Conservation (phyloP, 768 basidiomycete species). For the Trametes sanguinea region DNA sequence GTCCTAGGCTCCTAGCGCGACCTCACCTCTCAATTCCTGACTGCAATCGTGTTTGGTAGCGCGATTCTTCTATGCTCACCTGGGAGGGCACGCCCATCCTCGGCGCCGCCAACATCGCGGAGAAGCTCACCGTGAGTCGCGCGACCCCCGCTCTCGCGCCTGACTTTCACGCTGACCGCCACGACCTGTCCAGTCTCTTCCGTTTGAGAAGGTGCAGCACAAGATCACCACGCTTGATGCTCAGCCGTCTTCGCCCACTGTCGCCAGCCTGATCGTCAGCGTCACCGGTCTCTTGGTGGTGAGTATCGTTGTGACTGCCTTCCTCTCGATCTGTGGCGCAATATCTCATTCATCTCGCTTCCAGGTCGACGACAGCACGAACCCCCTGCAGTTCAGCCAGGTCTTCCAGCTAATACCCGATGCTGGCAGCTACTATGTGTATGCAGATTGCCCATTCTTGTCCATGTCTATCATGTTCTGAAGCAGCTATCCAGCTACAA, state of each 20-base stretch:
- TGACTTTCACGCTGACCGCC: background rate
- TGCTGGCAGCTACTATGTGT: slow-evolving; percentile 81
- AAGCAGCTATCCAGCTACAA: slow-evolving; percentile 55
- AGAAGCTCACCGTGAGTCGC: slow-evolving; percentile 69
- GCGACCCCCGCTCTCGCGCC: background rate
- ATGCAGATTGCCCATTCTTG: slow-evolving; percentile 34
- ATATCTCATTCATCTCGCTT: background rate
- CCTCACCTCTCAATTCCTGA: slow-evolving; percentile 4
- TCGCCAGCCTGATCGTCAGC: slow-evolving; percentile 70
- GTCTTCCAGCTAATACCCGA: slow-evolving; percentile 90
- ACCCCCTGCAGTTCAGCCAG: slow-evolving; percentile 90
- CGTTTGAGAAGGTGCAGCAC: slow-evolving; percentile 83
- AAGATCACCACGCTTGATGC: slow-evolving; percentile 81
- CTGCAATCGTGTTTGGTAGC: slow-evolving; percentile 46
- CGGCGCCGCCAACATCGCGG: slow-evolving; percentile 57
- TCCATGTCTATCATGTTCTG: background rate
- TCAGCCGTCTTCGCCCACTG: slow-evolving; percentile 71
- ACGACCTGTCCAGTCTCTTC: slow-evolving; percentile 48
- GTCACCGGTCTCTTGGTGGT: slow-evolving; percentile 88
- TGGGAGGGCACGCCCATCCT: slow-evolving; percentile 68
- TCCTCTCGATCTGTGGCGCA: background rate
- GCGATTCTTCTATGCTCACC: slow-evolving; percentile 79
- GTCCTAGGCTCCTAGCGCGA: slow-evolving; percentile 37
- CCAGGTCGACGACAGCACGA: slow-evolving; percentile 80
- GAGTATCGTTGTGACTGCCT: slow-evolving; percentile 29